Conservation (phyloP, 768 basidiomycete species). For the Suillus placidus region DNA sequence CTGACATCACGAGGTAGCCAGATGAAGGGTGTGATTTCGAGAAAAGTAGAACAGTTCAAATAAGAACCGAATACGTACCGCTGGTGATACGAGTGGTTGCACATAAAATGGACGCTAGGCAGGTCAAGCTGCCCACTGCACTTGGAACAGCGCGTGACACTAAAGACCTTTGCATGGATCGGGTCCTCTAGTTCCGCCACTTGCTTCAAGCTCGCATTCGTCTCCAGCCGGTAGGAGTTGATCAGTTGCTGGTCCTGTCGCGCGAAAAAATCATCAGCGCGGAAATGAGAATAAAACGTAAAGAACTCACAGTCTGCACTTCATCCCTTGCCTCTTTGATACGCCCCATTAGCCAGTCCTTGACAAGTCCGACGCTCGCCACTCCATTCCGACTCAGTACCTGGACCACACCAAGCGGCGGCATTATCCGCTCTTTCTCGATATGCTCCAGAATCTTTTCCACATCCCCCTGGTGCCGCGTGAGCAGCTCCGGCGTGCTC, state of each 20-base stretch:
- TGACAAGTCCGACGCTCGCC: slow-evolving; percentile 88
- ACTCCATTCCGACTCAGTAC: slow-evolving; percentile 86
- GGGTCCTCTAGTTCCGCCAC: slow-evolving; percentile 81
- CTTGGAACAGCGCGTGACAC: slow-evolving; percentile 89
- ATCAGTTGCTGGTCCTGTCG: slow-evolving; percentile 85
- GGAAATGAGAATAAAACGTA: slow-evolving; percentile 5
- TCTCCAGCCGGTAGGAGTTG: slow-evolving; percentile 87
- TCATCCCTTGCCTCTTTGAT: slow-evolving; percentile 75
- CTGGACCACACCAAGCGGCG: slow-evolving; percentile 88
- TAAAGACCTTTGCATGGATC: slow-evolving; percentile 84
- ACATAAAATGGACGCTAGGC: slow-evolving; percentile 97
- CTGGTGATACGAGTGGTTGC: slow-evolving; percentile 95
- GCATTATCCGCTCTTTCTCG: slow-evolving; percentile 80
- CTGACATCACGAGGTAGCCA: neutral
- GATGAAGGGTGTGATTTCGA: neutral
- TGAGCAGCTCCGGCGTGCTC: slow-evolving; percentile 71
- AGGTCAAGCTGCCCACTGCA: slow-evolving; percentile 91
- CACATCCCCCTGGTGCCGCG: slow-evolving; percentile 72
- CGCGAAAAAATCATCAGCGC: neutral
- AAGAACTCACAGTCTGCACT: slow-evolving; percentile 70
- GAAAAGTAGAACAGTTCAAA: neutral
- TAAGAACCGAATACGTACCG: slow-evolving; percentile 49
- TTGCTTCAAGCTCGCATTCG: slow-evolving; percentile 74
- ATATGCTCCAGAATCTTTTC: slow-evolving; percentile 73
- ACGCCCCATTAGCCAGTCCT: slow-evolving; percentile 84